Evolutionary conservation across 495 filamentous ascomycete genomes (phyloP), one percentile per base, ranked within the genome.

Genomic region (Glarea lozoyensis): DNA sequence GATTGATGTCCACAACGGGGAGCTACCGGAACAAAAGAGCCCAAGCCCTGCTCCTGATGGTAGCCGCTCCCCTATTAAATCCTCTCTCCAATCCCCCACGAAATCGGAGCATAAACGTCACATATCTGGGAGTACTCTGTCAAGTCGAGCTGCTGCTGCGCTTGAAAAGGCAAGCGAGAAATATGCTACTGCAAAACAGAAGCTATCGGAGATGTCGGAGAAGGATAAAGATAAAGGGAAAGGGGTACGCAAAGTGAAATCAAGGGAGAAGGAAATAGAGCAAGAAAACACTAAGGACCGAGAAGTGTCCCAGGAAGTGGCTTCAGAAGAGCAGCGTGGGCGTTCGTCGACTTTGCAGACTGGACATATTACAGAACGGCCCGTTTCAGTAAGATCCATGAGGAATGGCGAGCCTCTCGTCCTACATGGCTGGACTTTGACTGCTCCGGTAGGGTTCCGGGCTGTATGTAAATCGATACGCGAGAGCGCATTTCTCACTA

Each of bases 1-100:
- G 64, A 88, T 97, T 46, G 90, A 97, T 53, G 87, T 95, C 6
- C 94, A 88, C 86, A 85, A 97, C 57, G 90, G 89, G 10, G 77
- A 87, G 30, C 43, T 58, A n/a, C n/a, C 39, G 32, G 51, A 52
- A 21, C 16, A 7, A 29, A 29, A 29, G 25, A 29, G 7, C 25
- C 25, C 25, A 7, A n/a, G n/a, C 7, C 7, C n/a, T 29, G 25
- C 7, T 29, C n/a, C n/a, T n/a, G n/a, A n/a, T n/a, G n/a, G n/a
- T n/a, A n/a, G n/a, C n/a, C n/a, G n/a, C n/a, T n/a, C n/a, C n/a
- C n/a, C n/a, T n/a, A n/a, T n/a, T n/a, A n/a, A n/a, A n/a, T n/a
- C n/a, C 18, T 16, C 20, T 11, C 37, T 44, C 3, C 39, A 35
- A 4, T 50, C 52, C 17, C 35, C 40, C 3, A 32, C 29, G 23